Conservation (phyloP, 2,329 filamentous ascomycete genomes). For the Bisporella sp. region DNA sequence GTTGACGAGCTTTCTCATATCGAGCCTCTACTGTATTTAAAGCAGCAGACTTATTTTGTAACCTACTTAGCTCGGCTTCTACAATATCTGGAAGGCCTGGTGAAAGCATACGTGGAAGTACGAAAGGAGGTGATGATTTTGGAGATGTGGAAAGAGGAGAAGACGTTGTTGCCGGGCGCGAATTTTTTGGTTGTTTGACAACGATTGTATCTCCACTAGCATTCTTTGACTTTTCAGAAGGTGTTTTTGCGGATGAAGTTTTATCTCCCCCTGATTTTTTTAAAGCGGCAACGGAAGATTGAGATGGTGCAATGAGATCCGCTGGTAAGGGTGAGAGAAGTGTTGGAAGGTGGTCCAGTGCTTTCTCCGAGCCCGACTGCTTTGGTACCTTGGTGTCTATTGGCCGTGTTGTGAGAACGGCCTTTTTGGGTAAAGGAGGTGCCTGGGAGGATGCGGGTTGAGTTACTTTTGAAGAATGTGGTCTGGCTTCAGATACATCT, state of each 20-base stretch:
- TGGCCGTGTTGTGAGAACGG: slow-evolving; percentile 2
- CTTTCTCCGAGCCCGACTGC: slow-evolving; percentile 11
- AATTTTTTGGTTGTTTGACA: slow-evolving; percentile 7
- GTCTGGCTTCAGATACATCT: slow-evolving; percentile 12
- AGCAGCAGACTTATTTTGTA: slow-evolving; percentile 6
- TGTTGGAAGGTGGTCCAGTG: slow-evolving; percentile 13
- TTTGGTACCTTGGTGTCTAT: slow-evolving; percentile 7
- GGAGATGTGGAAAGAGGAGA: slow-evolving; percentile 13
- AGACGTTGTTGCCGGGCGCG: not conserved
- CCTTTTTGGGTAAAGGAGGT: slow-evolving; percentile 12
- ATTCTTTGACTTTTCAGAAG: slow-evolving; percentile 5
- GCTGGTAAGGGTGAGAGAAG: slow-evolving; percentile 20
- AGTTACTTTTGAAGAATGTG: slow-evolving; percentile 10
- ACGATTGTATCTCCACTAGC: slow-evolving; percentile 12
- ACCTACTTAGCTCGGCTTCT: slow-evolving; percentile 22
- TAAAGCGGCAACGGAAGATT: slow-evolving; percentile 2
- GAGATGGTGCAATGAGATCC: slow-evolving; percentile 11
- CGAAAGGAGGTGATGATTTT: slow-evolving; percentile 14
- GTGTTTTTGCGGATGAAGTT: slow-evolving; percentile 9
- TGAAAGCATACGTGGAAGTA: slow-evolving; percentile 23
- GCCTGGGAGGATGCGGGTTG: slow-evolving; percentile 12
- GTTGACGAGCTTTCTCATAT: slow-evolving; percentile 24
- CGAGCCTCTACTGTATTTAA: slow-evolving; percentile 24
- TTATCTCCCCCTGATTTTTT: slow-evolving; percentile 10
- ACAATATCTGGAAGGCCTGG: slow-evolving; percentile 24